A percentile compares a stretch with the other conserved stretches of the same genome.
These are phyloP conservation scores for Amyloporia xantha DNA, from an alignment of 768 basidiomycete genomes.

Conservation along the genomic window DNA sequence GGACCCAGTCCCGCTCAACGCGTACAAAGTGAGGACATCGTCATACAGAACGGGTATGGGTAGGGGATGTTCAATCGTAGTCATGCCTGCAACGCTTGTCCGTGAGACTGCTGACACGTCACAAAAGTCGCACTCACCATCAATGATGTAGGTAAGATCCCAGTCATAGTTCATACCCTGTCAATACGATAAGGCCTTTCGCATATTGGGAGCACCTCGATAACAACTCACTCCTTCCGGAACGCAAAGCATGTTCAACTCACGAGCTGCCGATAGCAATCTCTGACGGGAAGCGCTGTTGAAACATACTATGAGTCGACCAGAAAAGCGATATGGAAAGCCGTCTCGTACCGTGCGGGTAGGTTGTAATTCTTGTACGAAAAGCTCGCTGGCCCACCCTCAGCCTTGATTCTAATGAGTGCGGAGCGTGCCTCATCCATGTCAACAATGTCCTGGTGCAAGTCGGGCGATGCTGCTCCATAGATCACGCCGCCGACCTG, in stretches of 20 bases:
- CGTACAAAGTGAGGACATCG: constrained; percentile 56
- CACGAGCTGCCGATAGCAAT: constrained; percentile 51
- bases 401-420: constrained; percentile 59
- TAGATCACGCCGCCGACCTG: constrained; percentile 61
- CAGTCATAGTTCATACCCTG: constrained; percentile 77
- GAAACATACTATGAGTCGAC: not conserved
- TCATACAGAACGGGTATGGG: constrained; percentile 62
- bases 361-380: constrained; percentile 78
- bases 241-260: constrained; percentile 63
- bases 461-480: constrained; percentile 36
- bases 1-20: constrained; percentile 60
- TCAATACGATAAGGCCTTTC: too few relatives aligned
- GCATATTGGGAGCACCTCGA: not conserved
- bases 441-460: constrained; percentile 60
- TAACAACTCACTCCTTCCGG: constrained; percentile 51
- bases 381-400: constrained; percentile 62
- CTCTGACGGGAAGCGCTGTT: constrained; percentile 60
- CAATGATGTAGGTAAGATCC: constrained; percentile 75
- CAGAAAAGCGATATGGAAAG: not conserved
- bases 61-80: constrained; percentile 65
- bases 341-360: constrained; percentile 45
- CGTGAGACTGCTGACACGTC: not conserved
- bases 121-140: constrained; percentile 36
- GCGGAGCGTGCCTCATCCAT: constrained; percentile 59
- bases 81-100: constrained; percentile 49